phyloP scores from a whole-genome alignment of 192 early-diverging fungal species.

The Umbelopsis ramanniana region DNA sequence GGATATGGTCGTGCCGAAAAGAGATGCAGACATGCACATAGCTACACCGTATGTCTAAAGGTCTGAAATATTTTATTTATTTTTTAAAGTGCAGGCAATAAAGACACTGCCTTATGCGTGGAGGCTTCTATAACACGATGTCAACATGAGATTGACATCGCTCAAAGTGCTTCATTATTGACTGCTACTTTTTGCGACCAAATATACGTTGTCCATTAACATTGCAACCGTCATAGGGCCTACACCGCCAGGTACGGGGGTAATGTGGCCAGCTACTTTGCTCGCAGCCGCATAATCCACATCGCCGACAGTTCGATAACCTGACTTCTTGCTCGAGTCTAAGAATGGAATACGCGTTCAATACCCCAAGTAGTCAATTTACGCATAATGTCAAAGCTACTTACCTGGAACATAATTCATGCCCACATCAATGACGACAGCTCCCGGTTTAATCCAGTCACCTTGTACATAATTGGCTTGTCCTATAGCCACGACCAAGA shows the following conservation, averaged over 20 bases:
- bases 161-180: not conserved
- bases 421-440: conserved; percentile 96
- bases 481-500: conserved; percentile 91
- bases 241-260: conserved; percentile 98
- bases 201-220: conserved; percentile 89
- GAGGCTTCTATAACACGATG: no score
- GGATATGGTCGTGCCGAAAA: no score
- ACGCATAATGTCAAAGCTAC: not conserved
- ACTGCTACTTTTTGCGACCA: conserved; percentile 61
- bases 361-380: not conserved
- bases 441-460: conserved; percentile 94
- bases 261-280: conserved; percentile 79
- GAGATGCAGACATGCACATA: no score
- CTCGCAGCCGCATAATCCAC: conserved; percentile 80
- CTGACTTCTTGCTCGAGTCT: conserved; percentile 90
- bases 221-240: conserved; percentile 99
- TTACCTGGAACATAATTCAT: conserved; percentile 84
- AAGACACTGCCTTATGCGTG: no score
- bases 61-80: no score
- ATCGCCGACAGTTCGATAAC: conserved; percentile 92
- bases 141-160: not conserved
- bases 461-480: conserved; percentile 80
- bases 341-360: conserved; percentile 13
- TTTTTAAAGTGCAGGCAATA: no score
- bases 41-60: no score